These are phyloP conservation scores for Pichia eremophila DNA, from an alignment of 805 yeast species.

Conservation along the genomic window DNA sequence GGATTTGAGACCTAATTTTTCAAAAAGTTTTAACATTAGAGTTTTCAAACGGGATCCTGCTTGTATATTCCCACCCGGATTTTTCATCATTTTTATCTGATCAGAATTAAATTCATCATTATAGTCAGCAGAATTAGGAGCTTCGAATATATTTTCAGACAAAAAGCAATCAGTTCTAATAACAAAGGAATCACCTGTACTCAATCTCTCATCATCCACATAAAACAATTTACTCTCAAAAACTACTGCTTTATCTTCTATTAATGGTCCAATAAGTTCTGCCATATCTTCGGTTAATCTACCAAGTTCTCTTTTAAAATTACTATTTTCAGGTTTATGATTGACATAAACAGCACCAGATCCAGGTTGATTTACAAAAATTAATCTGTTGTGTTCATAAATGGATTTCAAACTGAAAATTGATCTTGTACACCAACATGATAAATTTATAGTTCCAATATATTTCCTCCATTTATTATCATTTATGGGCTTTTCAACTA, in stretches of 20 bases:
- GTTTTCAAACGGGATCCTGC: conserved; percentile 9
- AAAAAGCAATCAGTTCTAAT: conserved; percentile 63
- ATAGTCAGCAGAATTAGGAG: conserved; percentile 2
- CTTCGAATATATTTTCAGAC: conserved; percentile 9
- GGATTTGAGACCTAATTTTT: conserved; percentile 7
- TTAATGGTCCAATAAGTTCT: conserved; percentile 51
- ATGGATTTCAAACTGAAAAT: conserved; percentile 34
- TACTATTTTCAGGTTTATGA: conserved; percentile 10
- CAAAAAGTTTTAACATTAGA: conserved; percentile 12
- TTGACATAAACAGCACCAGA: conserved; percentile 21
- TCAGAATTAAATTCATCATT: conserved; percentile 1
- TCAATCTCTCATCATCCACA: conserved; percentile 42
- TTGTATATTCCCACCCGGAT: conserved; percentile 2
- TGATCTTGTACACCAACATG: conserved; percentile 69
- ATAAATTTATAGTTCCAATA: conserved; percentile 51
- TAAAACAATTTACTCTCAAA: conserved; percentile 52
- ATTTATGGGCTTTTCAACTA: background rate
- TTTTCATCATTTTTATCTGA: conserved; percentile 5
- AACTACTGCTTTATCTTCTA: conserved; percentile 43
- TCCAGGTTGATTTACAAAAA: conserved; percentile 12
- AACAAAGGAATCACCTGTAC: conserved; percentile 69
- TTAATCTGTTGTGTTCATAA: conserved; percentile 29
- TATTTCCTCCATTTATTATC: conserved; percentile 24
- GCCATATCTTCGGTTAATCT: conserved; percentile 67
- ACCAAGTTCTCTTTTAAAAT: conserved; percentile 54